phyloP scores from a whole-genome alignment of 306 rosid genomes.

The Rosa lucieae region DNA sequence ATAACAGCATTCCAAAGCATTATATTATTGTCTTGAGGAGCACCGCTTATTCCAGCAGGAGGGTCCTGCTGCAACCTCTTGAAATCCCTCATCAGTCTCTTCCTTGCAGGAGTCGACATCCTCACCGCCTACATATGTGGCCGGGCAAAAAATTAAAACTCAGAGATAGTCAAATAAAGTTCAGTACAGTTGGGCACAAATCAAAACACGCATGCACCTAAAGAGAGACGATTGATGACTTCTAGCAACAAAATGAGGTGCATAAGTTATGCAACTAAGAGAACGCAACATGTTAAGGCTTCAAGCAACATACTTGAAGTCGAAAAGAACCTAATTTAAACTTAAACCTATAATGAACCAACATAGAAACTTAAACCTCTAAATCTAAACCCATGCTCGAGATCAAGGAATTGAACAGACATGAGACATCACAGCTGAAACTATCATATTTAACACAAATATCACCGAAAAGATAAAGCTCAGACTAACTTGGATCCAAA shows the following conservation, averaged over 20 bases:
- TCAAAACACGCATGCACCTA: neutral
- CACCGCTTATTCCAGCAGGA: slow-evolving; percentile 95
- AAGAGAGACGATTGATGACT: neutral
- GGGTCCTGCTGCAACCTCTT: slow-evolving; percentile 93
- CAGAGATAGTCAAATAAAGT: slow-evolving; percentile 8
- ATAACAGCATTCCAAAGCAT: slow-evolving; percentile 99
- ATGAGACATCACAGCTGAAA: too few relatives aligned
- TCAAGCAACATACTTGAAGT: neutral
- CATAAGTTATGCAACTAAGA: neutral
- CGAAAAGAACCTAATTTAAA: neutral
- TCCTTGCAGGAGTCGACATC: slow-evolving; percentile 93
- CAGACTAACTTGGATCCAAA: slow-evolving; percentile 11
- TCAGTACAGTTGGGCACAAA: neutral
- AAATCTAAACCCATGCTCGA: slow-evolving; percentile 13
- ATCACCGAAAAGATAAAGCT: too few relatives aligned
- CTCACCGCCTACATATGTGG: slow-evolving; percentile 55
- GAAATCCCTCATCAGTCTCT: slow-evolving; percentile 94
- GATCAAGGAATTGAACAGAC: neutral
- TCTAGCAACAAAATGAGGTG: neutral
- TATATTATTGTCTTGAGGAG: slow-evolving; percentile 91
- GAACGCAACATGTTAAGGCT: neutral
- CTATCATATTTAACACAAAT: too few relatives aligned
- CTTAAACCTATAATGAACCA: neutral
- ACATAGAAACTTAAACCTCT: slow-evolving; percentile 7
- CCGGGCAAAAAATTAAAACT: slow-evolving; percentile 15